Percentiles rank a stretch among this genome's conserved stretches.
Evolutionary conservation across 1,284 basidiomycete genomes (phyloP).

Genomic region (Spongispora temasekensis): DNA sequence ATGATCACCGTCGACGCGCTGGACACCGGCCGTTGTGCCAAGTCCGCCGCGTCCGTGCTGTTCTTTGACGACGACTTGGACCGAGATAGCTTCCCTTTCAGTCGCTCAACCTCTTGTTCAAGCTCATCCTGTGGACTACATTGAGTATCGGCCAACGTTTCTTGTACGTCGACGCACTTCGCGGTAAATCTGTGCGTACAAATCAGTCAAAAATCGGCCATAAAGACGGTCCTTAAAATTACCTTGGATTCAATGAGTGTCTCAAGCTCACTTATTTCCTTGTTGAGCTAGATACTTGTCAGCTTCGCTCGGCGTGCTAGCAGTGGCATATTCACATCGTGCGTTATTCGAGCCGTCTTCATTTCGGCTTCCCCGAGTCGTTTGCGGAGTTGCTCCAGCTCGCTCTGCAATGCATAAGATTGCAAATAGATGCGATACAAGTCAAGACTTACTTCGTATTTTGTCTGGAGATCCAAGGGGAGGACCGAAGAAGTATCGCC

Average conservation of each 20-base stretch:
- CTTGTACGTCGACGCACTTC: conserved; percentile 52
- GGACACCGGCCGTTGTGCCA: conserved; percentile 28
- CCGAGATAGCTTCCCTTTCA: conserved; percentile 67
- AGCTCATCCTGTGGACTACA: conserved; percentile 69
- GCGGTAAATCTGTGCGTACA: conserved; percentile 73
- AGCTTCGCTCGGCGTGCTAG: conserved; percentile 7
- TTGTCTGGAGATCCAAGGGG: conserved; percentile 44
- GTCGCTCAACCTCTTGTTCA: conserved; percentile 78
- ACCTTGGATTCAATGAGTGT: conserved; percentile 88
- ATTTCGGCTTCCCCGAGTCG: conserved; percentile 68
- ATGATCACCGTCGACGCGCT: conserved; percentile 27
- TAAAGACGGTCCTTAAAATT: conserved; percentile 12
- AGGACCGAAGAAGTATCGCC: conserved; percentile 26
- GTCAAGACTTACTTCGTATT: conserved; percentile 50
- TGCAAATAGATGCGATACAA: background rate
- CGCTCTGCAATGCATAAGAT: conserved; percentile 43
- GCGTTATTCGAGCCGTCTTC: conserved; percentile 68
- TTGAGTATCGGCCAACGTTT: conserved; percentile 5
- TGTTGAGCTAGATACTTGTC: conserved; percentile 63
- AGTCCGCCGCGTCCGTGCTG: conserved; percentile 41
- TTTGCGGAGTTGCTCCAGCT: conserved; percentile 71
- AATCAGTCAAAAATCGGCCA: conserved; percentile 12
- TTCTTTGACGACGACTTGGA: conserved; percentile 59
- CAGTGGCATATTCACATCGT: conserved; percentile 54
- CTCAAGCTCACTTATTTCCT: conserved; percentile 89